phyloP scores from a whole-genome alignment of 1,284 basidiomycete genomes.

The Ceratobasidium sp. region DNA sequence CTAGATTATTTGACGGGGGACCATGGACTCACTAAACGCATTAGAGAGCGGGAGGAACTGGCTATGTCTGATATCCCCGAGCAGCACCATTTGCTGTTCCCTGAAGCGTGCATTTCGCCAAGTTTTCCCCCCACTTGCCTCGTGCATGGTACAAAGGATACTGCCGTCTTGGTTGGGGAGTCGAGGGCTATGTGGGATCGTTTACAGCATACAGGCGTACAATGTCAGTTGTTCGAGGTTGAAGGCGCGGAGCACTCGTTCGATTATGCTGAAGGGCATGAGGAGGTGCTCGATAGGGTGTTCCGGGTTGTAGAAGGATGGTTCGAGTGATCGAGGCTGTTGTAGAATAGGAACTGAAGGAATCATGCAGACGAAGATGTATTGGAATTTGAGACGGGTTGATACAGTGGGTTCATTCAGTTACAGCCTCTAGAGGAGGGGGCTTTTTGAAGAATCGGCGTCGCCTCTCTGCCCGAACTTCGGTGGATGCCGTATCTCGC shows the following conservation, averaged over 20 bases:
- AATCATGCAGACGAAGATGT: conserved; percentile 8
- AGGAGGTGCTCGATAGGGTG: conserved; percentile 25
- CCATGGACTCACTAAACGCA: conserved; percentile 63
- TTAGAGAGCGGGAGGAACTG: conserved; percentile 56
- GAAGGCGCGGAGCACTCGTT: conserved; percentile 70
- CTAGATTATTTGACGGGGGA: conserved; percentile 73
- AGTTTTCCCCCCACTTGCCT: conserved; percentile 68
- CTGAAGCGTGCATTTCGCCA: conserved; percentile 57
- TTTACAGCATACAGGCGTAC: conserved; percentile 60
- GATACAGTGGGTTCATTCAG: conserved; percentile 32
- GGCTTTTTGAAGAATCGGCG: conserved; percentile 78
- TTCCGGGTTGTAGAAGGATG: conserved; percentile 33
- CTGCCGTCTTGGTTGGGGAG: conserved; percentile 65
- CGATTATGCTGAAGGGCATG: conserved; percentile 48
- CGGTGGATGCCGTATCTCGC: conserved; percentile 54
- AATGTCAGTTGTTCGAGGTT: conserved; percentile 59
- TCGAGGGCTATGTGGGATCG: conserved; percentile 61
- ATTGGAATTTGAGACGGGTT: conserved; percentile 31
- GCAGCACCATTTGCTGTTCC: conserved; percentile 63
- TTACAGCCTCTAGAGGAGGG: conserved; percentile 37
- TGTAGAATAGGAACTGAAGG: neutral
- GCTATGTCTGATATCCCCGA: conserved; percentile 52
- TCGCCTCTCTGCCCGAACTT: conserved; percentile 70
- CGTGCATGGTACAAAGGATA: conserved; percentile 68
- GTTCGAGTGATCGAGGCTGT: neutral